Conservation (phyloP, 495 filamentous ascomycete species). For the Aspergillus steynii region DNA sequence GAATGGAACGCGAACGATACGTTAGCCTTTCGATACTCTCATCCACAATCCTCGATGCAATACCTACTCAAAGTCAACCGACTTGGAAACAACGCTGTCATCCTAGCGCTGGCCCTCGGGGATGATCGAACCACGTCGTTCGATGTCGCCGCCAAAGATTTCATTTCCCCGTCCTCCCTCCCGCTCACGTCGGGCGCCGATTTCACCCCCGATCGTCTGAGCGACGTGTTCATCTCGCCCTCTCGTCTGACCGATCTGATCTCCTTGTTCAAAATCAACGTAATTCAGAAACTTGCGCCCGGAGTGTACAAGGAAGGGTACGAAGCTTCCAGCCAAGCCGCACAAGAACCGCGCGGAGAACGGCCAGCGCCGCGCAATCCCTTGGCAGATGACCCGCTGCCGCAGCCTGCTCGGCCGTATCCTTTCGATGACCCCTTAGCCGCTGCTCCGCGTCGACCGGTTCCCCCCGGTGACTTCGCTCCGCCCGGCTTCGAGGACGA, state of each 20-base stretch:
- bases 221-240: slow-evolving; percentile 70
- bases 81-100: slow-evolving; percentile 78
- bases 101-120: slow-evolving; percentile 74
- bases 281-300: slow-evolving; percentile 80
- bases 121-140: slow-evolving; percentile 79
- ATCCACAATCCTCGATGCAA: slow-evolving; percentile 83
- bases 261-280: slow-evolving; percentile 65
- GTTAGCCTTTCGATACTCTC: slow-evolving; percentile 84
- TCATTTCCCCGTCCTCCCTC: slow-evolving; percentile 63
- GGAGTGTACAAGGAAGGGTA: slow-evolving; percentile 74
- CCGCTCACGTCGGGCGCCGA: slow-evolving; percentile 46
- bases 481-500: slow-evolving; percentile 95
- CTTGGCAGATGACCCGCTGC: slow-evolving; percentile 51
- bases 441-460: slow-evolving; percentile 58
- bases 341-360: slow-evolving; percentile 32
- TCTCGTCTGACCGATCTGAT: slow-evolving; percentile 68
- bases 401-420: slow-evolving; percentile 60
- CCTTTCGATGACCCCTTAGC: slow-evolving; percentile 71
- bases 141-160: slow-evolving; percentile 75
- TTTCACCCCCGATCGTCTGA: slow-evolving; percentile 47
- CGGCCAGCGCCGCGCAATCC: slow-evolving; percentile 47
- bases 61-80: slow-evolving; percentile 82
- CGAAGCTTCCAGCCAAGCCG: slow-evolving; percentile 50
- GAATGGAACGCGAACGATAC: slow-evolving; percentile 74
- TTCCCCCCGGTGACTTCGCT: slow-evolving; percentile 75